phyloP scores from a whole-genome alignment of 2,329 filamentous ascomycete species.

The Thielaviopsis euricoi region DNA sequence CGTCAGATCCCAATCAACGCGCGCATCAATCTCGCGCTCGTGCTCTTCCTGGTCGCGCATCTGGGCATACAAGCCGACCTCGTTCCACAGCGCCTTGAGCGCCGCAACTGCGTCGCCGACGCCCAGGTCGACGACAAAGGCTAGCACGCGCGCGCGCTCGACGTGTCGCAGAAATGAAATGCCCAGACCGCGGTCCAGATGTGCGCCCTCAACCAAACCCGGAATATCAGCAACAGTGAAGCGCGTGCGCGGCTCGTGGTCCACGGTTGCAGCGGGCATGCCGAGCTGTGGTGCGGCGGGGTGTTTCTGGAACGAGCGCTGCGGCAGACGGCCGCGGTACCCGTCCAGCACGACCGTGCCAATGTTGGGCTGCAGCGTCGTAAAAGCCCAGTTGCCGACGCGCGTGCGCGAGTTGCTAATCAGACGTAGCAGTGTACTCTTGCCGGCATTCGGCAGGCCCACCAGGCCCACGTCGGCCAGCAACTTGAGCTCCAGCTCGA shows the following conservation, averaged over 20 bases:
- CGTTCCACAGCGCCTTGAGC: slow-evolving; percentile 71
- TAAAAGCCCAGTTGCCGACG: slow-evolving; percentile 92
- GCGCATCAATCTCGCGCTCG: slow-evolving; percentile 40
- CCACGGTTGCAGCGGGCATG: slow-evolving; percentile 25
- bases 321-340: slow-evolving; percentile 46
- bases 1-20: slow-evolving; percentile 41
- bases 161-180: slow-evolving; percentile 87
- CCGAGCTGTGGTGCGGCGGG: slow-evolving; percentile 19
- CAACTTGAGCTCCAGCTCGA: slow-evolving; percentile 86
- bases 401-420: slow-evolving; percentile 78
- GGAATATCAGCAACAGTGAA: slow-evolving; percentile 96
- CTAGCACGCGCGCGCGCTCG: slow-evolving; percentile 80
- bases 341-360: slow-evolving; percentile 89
- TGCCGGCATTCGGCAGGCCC: slow-evolving; percentile 88
- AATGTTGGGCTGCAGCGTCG: slow-evolving; percentile 85
- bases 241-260: slow-evolving; percentile 35
- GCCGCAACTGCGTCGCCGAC: slow-evolving; percentile 65
- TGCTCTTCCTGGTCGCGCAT: slow-evolving; percentile 58
- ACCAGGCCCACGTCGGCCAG: slow-evolving; percentile 91
- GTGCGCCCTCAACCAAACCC: slow-evolving; percentile 79
- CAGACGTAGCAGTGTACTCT: slow-evolving; percentile 78
- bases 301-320: slow-evolving; percentile 18
- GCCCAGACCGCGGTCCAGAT: slow-evolving; percentile 79
- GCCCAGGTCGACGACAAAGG: slow-evolving; percentile 79
- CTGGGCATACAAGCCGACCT: slow-evolving; percentile 75